Evolutionary conservation across 2,329 filamentous ascomycete species (phyloP).

Genomic region (Cladosporium sp.): DNA sequence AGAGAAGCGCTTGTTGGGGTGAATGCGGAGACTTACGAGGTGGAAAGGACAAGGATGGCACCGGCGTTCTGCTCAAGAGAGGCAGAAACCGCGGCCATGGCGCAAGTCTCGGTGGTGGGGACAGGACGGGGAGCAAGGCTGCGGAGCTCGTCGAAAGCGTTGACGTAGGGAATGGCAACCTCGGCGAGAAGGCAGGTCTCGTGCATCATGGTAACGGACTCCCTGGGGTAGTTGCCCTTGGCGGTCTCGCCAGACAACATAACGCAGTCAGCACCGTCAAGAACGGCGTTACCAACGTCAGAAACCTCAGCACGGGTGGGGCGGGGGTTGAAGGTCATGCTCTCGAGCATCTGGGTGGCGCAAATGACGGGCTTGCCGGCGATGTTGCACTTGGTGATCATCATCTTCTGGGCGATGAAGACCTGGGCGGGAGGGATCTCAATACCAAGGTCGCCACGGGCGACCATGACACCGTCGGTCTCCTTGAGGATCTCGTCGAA

Average conservation of each 20-base stretch:
- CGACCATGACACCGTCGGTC: constrained; percentile 99
- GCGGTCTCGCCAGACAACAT: constrained; percentile 99
- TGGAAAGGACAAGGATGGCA: constrained; percentile 93
- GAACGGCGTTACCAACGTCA: constrained; percentile 96
- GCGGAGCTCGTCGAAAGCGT: constrained; percentile 92
- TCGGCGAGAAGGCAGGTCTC: constrained; percentile 95
- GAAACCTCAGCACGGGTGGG: constrained; percentile 98
- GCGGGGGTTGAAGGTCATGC: constrained; percentile 99
- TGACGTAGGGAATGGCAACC: constrained; percentile 95
- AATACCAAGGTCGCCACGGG: constrained; percentile 96
- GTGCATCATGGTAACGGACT: constrained; percentile 97
- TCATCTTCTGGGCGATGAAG: constrained; percentile 99
- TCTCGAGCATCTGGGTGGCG: constrained; percentile 99
- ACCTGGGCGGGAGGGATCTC: constrained; percentile 98
- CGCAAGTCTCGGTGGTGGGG: constrained; percentile 85
- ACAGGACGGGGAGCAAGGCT: constrained; percentile 78
- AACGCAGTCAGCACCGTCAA: constrained; percentile 97
- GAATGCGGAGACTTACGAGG: constrained; percentile 56
- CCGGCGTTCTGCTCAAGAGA: constrained; percentile 95
- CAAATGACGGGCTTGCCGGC: constrained; percentile 98
- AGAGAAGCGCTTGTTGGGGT: constrained; percentile 59
- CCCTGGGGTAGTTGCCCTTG: constrained; percentile 90
- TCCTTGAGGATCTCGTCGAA: constrained; percentile 94
- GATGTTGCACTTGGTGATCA: constrained; percentile 99
- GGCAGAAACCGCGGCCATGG: constrained; percentile 94